These are phyloP conservation scores for Alloteropsis angusta DNA, from an alignment of 202 grass and related monocot genomes.

Conservation along the genomic window DNA sequence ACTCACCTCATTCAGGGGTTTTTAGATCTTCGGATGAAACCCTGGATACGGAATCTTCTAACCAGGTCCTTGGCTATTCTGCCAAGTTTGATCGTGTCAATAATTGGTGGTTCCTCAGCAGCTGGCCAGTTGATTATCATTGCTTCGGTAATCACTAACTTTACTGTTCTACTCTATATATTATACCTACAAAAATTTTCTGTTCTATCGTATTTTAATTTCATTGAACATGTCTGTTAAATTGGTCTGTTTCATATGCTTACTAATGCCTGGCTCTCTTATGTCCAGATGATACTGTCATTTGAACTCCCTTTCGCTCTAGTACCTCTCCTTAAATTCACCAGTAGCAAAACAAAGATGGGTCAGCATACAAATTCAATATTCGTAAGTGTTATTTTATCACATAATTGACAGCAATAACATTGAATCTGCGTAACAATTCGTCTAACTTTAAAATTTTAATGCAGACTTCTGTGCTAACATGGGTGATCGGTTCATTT, in stretches of 20 bases:
- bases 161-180: not conserved
- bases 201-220: not conserved
- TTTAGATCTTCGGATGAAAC: slow-evolving; percentile 85
- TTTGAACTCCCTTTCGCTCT: slow-evolving; percentile 97
- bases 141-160: slow-evolving; percentile 60
- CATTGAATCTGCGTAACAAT: not conserved
- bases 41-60: slow-evolving; percentile 79
- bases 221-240: not conserved
- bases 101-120: slow-evolving; percentile 90
- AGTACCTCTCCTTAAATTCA: slow-evolving; percentile 93
- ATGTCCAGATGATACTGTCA: slow-evolving; percentile 89
- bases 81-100: slow-evolving; percentile 71
- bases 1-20: slow-evolving; percentile 54
- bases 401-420: not conserved
- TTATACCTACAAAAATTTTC: not conserved
- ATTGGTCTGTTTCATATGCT: not conserved
- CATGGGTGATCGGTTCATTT: slow-evolving; percentile 70
- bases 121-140: slow-evolving; percentile 94
- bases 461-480: slow-evolving; percentile 55
- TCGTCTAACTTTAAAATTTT: not conserved
- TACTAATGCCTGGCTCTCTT: not conserved
- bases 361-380: slow-evolving; percentile 63
- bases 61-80: slow-evolving; percentile 96
- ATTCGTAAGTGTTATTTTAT: slow-evolving; percentile 38
- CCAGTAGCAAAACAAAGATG: slow-evolving; percentile 92